Evolutionary conservation across 192 early-diverging fungal species (phyloP).

Genomic region (Geranomyces variabilis): DNA sequence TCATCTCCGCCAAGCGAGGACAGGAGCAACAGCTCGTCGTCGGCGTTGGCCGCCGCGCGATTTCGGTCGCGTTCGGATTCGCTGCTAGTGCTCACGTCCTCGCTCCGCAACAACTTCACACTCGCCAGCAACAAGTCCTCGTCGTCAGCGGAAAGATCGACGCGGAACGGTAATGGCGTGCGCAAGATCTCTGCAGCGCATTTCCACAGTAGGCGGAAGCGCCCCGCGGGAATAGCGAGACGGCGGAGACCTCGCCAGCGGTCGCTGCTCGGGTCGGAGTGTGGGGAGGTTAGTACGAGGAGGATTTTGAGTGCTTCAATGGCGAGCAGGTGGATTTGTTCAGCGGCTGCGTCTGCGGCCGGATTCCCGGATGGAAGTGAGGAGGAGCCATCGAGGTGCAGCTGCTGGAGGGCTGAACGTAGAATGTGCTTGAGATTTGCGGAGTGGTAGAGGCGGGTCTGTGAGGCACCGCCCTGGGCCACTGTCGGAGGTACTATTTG

Average conservation of each 20-base stretch:
- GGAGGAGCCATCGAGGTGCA: neutral
- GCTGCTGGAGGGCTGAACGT: neutral
- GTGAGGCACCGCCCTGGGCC: no score
- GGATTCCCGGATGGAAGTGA: no score
- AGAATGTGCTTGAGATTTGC: neutral
- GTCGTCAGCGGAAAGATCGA: slow-evolving; percentile 13
- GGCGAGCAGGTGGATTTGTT: neutral
- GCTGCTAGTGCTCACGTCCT: neutral
- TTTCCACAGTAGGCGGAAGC: slow-evolving; percentile 24
- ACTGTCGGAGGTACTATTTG: no score
- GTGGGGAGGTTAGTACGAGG: neutral
- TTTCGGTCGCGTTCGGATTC: no score
- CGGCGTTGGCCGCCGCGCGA: neutral
- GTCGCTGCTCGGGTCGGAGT: neutral
- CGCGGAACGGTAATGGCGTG: slow-evolving; percentile 16
- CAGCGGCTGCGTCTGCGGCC: neutral
- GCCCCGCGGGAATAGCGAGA: neutral
- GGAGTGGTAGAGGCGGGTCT: neutral
- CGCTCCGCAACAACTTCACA: neutral
- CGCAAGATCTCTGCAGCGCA: slow-evolving; percentile 25
- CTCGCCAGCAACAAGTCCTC: slow-evolving; percentile 1
- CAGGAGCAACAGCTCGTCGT: neutral
- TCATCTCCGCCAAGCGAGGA: neutral
- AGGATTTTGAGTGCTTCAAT: neutral
- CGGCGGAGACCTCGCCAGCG: neutral